Percentiles rank a stretch among this genome's conserved stretches.
Conservation (phyloP, 345 rosid genomes). For the Camelina hispida region DNA sequence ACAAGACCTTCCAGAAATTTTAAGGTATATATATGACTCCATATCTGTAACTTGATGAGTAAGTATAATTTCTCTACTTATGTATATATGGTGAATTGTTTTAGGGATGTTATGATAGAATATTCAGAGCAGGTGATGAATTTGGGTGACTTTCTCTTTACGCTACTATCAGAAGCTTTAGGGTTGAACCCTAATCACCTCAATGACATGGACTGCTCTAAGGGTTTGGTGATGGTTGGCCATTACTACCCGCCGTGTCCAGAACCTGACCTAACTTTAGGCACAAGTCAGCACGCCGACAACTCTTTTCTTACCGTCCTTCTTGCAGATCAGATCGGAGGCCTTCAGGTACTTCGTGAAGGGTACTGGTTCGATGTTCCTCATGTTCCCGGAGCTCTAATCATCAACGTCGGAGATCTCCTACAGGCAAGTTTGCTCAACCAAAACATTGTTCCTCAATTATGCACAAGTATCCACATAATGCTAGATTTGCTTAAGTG, state of each 20-base stretch:
- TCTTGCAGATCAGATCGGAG: constrained; percentile 18
- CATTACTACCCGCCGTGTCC: constrained; percentile 69
- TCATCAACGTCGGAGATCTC: constrained; percentile 61
- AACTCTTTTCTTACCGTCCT: constrained; percentile 57
- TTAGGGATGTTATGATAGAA: constrained; percentile 51
- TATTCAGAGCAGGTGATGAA: constrained; percentile 46
- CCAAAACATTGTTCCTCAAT: neutral
- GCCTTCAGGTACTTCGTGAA: neutral
- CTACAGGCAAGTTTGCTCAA: constrained; percentile 51
- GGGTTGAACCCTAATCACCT: constrained; percentile 52
- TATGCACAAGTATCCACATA: neutral
- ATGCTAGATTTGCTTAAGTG: neutral
- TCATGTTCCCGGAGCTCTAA: constrained; percentile 52
- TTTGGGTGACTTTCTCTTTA: constrained; percentile 47
- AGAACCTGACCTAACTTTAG: constrained; percentile 57
- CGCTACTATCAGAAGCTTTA: constrained; percentile 60
- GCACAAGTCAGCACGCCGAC: constrained; percentile 54
- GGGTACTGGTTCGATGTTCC: neutral
- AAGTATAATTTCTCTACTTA: neutral
- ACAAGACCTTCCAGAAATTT: neutral
- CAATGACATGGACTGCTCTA: constrained; percentile 48
- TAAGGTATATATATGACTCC: neutral
- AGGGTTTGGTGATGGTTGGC: constrained; percentile 46
- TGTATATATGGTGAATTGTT: neutral
- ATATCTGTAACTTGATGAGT: neutral